Evolutionary conservation across 176 grass and related monocot species (phyloP), one percentile per base, ranked within the genome.

Genomic region (Metroxylon sagu): DNA sequence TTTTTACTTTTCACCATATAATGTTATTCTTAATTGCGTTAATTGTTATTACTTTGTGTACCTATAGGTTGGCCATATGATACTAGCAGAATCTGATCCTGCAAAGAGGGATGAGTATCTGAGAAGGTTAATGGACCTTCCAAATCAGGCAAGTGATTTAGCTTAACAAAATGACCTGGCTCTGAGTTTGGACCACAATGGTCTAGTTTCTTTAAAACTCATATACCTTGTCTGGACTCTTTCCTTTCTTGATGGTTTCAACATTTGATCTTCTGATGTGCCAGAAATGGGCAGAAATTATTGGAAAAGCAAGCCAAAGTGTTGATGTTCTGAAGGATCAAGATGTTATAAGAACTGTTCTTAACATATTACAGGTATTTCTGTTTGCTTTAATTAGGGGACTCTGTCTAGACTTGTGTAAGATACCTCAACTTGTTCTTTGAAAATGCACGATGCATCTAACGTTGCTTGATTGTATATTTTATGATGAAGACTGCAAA

Each of bases 231-330:
- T 10, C 6, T 39, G 2, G 31, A 0, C 6, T 39, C 5, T 39
- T 39, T 39, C 31, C 6, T 39, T 39, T 31, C 5, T 31, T 39
- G 31, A 39, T 39, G 31, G 6, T 39, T 39, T 39, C 31, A 39
- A 39, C 31, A 8, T 39, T 60, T 73, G 16, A 50, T 57, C 48
- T 62, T 8, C 1, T 28, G 18, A 60, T 17, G 15, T 39, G 6
- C 31, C 70, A 98, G 94, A 98, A 98, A 92, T 98, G 94, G 94
- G 85, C 85, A 43, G 94, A 98, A 67, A 98, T 98, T 76, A 98
- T 98, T 79, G 94, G 94, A 52, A 88, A 93, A 68, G 94, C 94
- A 50, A 85, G 94, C 56, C 75, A 66, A 62, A 98, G 94, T 74
- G 86, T 98, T 83, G 94, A 98, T 78, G 78, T 98, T 27, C 75